These are phyloP conservation scores for Pholiota molesta DNA, from an alignment of 768 basidiomycete genomes.

Conservation along the genomic window DNA sequence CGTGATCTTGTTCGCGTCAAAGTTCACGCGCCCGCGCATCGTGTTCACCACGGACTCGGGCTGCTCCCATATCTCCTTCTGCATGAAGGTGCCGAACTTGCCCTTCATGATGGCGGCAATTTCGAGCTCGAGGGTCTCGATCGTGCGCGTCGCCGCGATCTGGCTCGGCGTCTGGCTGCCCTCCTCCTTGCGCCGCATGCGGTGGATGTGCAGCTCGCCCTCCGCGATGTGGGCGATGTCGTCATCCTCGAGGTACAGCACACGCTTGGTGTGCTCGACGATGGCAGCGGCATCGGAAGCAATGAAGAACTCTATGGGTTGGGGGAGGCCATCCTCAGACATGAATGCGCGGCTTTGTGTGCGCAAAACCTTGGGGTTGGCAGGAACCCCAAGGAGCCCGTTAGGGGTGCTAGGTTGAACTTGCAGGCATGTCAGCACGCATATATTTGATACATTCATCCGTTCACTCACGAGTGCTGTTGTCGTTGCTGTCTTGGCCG, in stretches of 20 bases:
- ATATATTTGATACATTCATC: slow-evolving; percentile 14
- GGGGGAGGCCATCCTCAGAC: slow-evolving; percentile 96
- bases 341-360: slow-evolving; percentile 98
- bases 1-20: slow-evolving; percentile 88
- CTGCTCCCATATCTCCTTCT: slow-evolving; percentile 99
- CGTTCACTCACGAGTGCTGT: slow-evolving; percentile 42
- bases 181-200: slow-evolving; percentile 88
- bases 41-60: slow-evolving; percentile 99
- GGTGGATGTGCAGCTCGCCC: slow-evolving; percentile 98
- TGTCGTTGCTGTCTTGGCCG: slow-evolving; percentile 60
- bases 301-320: slow-evolving; percentile 99
- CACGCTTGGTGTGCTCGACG: slow-evolving; percentile 98
- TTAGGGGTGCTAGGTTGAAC: slow-evolving; percentile 57
- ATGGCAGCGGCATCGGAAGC: slow-evolving; percentile 97
- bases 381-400: slow-evolving; percentile 67
- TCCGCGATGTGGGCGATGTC: slow-evolving; percentile 98
- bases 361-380: slow-evolving; percentile 80
- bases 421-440: slow-evolving; percentile 18
- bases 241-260: slow-evolving; percentile 97
- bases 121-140: slow-evolving; percentile 98
- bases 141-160: slow-evolving; percentile 80
- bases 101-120: slow-evolving; percentile 99
- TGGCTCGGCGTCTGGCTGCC: slow-evolving; percentile 61
- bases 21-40: slow-evolving; percentile 99
- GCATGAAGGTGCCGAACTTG: slow-evolving; percentile 99